Conservation (phyloP, 805 yeast species). For the Wilhelminamyces savonicus region DNA sequence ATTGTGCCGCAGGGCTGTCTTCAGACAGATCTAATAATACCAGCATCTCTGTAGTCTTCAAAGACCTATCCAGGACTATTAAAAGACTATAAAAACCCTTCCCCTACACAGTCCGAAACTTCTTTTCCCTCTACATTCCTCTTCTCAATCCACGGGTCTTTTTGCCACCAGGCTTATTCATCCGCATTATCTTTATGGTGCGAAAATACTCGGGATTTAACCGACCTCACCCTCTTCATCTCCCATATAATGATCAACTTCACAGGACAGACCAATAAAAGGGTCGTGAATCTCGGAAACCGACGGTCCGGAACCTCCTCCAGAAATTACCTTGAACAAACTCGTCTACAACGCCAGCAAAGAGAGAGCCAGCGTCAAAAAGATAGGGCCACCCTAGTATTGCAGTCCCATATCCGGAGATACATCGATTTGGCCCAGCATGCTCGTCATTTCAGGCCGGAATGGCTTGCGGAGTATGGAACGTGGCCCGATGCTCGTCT, state of each 20-base stretch:
- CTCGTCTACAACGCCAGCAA: slow-evolving; percentile 58
- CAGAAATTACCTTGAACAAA: slow-evolving; percentile 47
- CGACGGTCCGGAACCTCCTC: slow-evolving; percentile 25
- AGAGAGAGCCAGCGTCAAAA: slow-evolving; percentile 52
- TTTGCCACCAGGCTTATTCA: too few species aligned
- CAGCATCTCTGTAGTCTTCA: too few species aligned
- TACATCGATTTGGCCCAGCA: slow-evolving; percentile 23
- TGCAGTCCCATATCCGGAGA: slow-evolving; percentile 47
- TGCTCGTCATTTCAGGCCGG: slow-evolving; percentile 13
- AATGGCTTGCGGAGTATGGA: slow-evolving; percentile 9
- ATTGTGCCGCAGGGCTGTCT: too few species aligned
- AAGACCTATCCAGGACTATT: too few species aligned
- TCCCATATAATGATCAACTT: slow-evolving; percentile 43
- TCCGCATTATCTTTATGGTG: too few species aligned
- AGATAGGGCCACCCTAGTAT: slow-evolving; percentile 39
- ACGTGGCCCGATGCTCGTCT: slow-evolving; percentile 1
- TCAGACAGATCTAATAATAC: too few species aligned
- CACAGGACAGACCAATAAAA: slow-evolving; percentile 57
- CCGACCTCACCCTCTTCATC: too few species aligned
- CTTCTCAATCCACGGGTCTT: too few species aligned
- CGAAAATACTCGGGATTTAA: too few species aligned
- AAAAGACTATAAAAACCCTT: too few species aligned
- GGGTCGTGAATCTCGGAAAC: slow-evolving; percentile 62
- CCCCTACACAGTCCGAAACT: too few species aligned
- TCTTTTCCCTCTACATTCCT: too few species aligned